Evolutionary conservation across 345 rosid species (phyloP).

Genomic region (Syzygium aromaticum): DNA sequence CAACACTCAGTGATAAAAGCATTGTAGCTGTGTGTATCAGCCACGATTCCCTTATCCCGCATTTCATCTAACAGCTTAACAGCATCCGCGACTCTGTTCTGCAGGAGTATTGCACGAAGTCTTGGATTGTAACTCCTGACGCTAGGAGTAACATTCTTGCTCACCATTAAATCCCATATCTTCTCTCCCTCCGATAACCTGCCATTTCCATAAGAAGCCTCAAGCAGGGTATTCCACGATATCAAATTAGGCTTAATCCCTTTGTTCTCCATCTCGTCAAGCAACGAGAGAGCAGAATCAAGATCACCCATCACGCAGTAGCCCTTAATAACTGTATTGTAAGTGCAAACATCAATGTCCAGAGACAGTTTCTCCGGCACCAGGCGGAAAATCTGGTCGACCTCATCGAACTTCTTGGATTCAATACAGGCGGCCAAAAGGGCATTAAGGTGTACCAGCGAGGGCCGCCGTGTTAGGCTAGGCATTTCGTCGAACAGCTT

Average conservation of each 20-base stretch:
- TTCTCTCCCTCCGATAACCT: slow-evolving; percentile 17
- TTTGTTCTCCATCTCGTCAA: slow-evolving; percentile 14
- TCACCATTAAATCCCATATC: slow-evolving; percentile 19
- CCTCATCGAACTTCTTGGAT: slow-evolving; percentile 8
- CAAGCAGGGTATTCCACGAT: slow-evolving; percentile 19
- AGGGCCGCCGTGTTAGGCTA: slow-evolving; percentile 7
- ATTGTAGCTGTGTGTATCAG: slow-evolving; percentile 16
- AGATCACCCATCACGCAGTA: slow-evolving; percentile 19
- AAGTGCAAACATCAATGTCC: slow-evolving; percentile 10
- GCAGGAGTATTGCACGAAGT: slow-evolving; percentile 13
- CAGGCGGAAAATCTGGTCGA: slow-evolving; percentile 2
- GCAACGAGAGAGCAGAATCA: slow-evolving; percentile 8
- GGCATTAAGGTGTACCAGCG: slow-evolving; percentile 15
- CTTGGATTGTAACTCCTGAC: slow-evolving; percentile 14
- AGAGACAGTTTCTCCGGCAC: slow-evolving; percentile 11
- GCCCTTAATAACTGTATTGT: slow-evolving; percentile 11
- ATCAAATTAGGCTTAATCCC: slow-evolving; percentile 10
- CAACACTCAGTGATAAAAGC: slow-evolving; percentile 17
- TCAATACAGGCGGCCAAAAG: slow-evolving; percentile 15
- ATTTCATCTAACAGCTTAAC: slow-evolving; percentile 16
- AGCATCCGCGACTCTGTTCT: slow-evolving; percentile 9
- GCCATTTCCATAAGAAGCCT: slow-evolving; percentile 13
- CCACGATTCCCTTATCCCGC: slow-evolving; percentile 9
- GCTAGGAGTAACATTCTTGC: slow-evolving; percentile 13
- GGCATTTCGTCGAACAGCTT: slow-evolving; percentile 40